phyloP scores from a whole-genome alignment of 768 basidiomycete species.

The Tephrocybe sp. region DNA sequence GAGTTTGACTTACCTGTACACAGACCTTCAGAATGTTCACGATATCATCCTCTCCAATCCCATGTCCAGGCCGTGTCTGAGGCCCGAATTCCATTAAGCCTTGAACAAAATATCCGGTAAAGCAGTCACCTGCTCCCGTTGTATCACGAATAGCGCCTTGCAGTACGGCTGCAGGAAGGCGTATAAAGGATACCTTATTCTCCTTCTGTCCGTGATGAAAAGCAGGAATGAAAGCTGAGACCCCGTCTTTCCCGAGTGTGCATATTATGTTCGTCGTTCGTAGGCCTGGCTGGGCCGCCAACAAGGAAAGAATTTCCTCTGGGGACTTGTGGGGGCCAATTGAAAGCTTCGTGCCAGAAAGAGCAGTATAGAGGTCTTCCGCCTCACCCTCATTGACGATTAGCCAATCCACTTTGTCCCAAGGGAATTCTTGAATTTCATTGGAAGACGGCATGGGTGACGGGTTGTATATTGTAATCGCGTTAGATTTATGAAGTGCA shows the following conservation, averaged over 20 bases:
- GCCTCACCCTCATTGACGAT: constrained; percentile 56
- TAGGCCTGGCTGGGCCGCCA: constrained; percentile 23
- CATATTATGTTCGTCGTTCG: constrained; percentile 49
- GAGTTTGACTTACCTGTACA: constrained; percentile 32
- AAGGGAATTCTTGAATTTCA: constrained; percentile 44
- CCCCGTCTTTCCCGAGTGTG: constrained; percentile 52
- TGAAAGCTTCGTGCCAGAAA: constrained; percentile 13
- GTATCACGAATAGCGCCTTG: constrained; percentile 43
- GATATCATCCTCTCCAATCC: constrained; percentile 29
- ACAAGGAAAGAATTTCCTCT: constrained; percentile 14
- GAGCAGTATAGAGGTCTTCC: constrained; percentile 27
- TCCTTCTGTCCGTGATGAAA: constrained; percentile 19
- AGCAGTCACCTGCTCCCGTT: constrained; percentile 66
- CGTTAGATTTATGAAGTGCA: constrained; percentile 25
- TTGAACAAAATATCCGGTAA: constrained; percentile 57
- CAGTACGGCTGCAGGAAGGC: constrained; percentile 47
- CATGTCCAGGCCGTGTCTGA: constrained; percentile 20
- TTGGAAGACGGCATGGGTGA: constrained; percentile 47
- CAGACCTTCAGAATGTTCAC: constrained; percentile 32
- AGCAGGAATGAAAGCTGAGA: constrained; percentile 38
- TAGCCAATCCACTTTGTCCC: constrained; percentile 51
- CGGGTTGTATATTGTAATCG: constrained; percentile 49
- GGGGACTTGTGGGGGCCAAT: constrained; percentile 5
- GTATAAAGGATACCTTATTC: constrained; percentile 24
- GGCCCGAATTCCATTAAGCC: constrained; percentile 46